Percentiles rank a stretch among this genome's conserved stretches.
phyloP scores from a whole-genome alignment of 768 basidiomycete species.

The Pisolithus orientalis region DNA sequence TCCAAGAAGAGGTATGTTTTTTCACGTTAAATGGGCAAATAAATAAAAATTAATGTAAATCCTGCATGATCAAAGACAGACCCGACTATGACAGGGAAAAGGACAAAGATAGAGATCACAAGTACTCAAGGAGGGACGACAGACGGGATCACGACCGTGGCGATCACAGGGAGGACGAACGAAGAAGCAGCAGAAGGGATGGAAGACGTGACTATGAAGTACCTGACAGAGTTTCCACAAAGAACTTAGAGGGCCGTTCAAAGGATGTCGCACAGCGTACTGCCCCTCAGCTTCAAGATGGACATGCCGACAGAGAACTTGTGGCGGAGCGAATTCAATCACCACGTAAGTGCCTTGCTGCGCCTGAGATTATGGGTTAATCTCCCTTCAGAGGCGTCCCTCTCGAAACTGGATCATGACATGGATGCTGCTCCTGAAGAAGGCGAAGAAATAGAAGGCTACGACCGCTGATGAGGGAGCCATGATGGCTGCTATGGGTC shows the following conservation, averaged over 20 bases:
- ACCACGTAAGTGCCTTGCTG: conserved; percentile 9
- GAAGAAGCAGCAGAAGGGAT: conserved; percentile 28
- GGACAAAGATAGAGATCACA: conserved; percentile 37
- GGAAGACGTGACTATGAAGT: conserved; percentile 35
- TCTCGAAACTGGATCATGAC: conserved; percentile 33
- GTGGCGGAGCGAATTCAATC: conserved; percentile 3
- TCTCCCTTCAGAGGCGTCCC: conserved; percentile 2
- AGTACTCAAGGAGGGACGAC: conserved; percentile 27
- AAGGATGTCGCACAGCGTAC: conserved; percentile 16
- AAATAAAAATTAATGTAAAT: not conserved
- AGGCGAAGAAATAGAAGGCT: conserved; percentile 43
- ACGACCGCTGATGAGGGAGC: conserved; percentile 67
- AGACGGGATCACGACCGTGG: conserved; percentile 27
- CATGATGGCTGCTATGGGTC: conserved; percentile 90
- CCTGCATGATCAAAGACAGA: conserved; percentile 25
- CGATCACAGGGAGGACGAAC: conserved; percentile 27
- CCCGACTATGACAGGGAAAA: conserved; percentile 23
- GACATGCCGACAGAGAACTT: conserved; percentile 10
- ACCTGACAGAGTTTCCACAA: conserved; percentile 30
- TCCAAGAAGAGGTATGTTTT: conserved; percentile 27
- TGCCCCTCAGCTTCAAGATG: conserved; percentile 17
- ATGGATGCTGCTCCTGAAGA: conserved; percentile 43
- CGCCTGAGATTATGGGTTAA: conserved; percentile 1
- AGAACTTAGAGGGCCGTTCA: conserved; percentile 22
- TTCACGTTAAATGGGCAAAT: not conserved